Evolutionary conservation across 768 basidiomycete species (phyloP).

Genomic region (Gloeophyllum trabeum): DNA sequence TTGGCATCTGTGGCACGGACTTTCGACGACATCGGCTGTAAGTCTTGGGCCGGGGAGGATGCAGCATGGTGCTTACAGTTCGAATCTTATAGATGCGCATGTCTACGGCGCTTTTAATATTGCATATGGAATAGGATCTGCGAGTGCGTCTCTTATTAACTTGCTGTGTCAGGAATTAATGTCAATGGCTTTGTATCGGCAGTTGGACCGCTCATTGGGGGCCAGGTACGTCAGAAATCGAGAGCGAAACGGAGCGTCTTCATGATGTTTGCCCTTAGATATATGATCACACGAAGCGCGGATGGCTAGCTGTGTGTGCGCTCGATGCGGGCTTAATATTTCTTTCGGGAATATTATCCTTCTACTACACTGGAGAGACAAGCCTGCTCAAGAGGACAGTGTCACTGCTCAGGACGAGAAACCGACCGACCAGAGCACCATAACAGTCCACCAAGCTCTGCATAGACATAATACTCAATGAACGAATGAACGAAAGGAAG

Average conservation of each 20-base stretch:
- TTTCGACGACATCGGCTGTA: slow-evolving; percentile 60
- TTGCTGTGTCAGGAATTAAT: neutral
- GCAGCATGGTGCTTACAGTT: neutral
- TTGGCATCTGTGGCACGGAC: slow-evolving; percentile 46
- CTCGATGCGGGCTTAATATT: neutral
- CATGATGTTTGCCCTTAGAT: slow-evolving; percentile 26
- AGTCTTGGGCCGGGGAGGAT: slow-evolving; percentile 12
- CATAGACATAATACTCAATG: too few species aligned
- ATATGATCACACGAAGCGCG: slow-evolving; percentile 40
- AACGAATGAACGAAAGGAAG: too few species aligned
- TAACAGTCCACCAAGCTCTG: too few species aligned
- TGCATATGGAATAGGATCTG: slow-evolving; percentile 53
- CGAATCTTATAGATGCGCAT: slow-evolving; percentile 43
- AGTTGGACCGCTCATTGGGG: slow-evolving; percentile 67
- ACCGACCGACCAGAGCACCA: too few species aligned
- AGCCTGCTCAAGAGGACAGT: too few species aligned
- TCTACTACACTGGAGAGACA: neutral
- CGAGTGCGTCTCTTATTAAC: slow-evolving; percentile 27
- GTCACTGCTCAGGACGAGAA: too few species aligned
- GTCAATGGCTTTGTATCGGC: slow-evolving; percentile 1
- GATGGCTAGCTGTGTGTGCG: slow-evolving; percentile 29
- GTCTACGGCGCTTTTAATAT: slow-evolving; percentile 69
- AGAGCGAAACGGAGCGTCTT: too few species aligned
- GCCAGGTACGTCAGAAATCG: slow-evolving; percentile 33
- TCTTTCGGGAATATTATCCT: neutral